phyloP scores from a whole-genome alignment of 1,139 yeast species.

The Yamadazyma oceani region DNA sequence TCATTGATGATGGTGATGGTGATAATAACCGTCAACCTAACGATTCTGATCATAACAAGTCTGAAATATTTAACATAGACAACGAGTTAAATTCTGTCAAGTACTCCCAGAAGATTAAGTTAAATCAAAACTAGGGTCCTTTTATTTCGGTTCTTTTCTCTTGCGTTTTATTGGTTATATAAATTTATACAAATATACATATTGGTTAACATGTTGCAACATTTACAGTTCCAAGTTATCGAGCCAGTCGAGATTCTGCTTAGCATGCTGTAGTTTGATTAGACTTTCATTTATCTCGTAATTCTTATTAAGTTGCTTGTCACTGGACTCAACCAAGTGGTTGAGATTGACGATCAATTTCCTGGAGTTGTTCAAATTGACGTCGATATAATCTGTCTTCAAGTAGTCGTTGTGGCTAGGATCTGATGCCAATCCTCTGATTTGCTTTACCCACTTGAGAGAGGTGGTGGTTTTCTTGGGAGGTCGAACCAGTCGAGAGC shows the following conservation, averaged over 20 bases:
- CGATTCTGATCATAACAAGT: neutral
- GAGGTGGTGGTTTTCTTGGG: neutral
- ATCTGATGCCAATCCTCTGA: constrained; percentile 42
- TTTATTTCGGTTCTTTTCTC: neutral
- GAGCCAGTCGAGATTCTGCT: constrained; percentile 33
- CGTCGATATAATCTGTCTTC: constrained; percentile 46
- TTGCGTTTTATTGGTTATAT: neutral
- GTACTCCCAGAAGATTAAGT: constrained; percentile 5
- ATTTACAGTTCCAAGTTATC: neutral
- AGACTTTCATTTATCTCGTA: constrained; percentile 30
- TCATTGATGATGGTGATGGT: constrained; percentile 26
- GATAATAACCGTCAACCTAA: constrained; percentile 3
- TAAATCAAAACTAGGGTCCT: constrained; percentile 5
- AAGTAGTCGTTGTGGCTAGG: constrained; percentile 39
- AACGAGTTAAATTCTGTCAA: constrained; percentile 12
- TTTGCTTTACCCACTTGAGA: constrained; percentile 32
- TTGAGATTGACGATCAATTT: constrained; percentile 36
- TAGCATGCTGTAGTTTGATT: constrained; percentile 26
- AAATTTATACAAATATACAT: too few relatives aligned
- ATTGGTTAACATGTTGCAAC: too few relatives aligned
- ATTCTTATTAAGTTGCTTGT: constrained; percentile 20
- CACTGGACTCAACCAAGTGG: constrained; percentile 23
- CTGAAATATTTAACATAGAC: neutral
- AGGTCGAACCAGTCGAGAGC: neutral
- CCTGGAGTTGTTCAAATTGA: constrained; percentile 44